A percentile compares a stretch with the other conserved stretches of the same genome.
phyloP scores from a whole-genome alignment of 768 basidiomycete genomes.

The Mycena indigotica region DNA sequence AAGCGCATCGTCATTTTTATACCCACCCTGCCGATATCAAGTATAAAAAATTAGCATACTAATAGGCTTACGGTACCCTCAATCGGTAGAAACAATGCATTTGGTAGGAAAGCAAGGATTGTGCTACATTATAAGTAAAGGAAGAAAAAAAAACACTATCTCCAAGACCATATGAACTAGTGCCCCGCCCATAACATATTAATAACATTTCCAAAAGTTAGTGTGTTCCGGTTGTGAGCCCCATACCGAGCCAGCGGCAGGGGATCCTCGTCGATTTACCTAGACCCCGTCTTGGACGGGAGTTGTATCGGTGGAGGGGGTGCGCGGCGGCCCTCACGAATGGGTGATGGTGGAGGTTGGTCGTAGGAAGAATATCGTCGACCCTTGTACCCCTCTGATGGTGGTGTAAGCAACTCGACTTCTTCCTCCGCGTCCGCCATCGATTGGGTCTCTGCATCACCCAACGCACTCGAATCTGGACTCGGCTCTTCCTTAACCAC shows the following conservation, averaged over 20 bases:
- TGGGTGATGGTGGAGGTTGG: not conserved
- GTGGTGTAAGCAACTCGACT: not conserved
- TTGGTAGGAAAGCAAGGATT: not conserved
- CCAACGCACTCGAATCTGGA: not conserved
- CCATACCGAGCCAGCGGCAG: not conserved
- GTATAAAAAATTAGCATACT: too few species aligned
- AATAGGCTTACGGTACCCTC: too few species aligned
- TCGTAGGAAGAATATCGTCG: not conserved
- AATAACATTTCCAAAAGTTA: not conserved
- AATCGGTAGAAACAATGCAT: too few species aligned
- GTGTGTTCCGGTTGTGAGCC: not conserved
- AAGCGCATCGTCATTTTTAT: too few species aligned
- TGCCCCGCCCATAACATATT: not conserved
- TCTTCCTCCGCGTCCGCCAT: not conserved
- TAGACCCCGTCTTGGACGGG: not conserved
- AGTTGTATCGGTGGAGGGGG: not conserved
- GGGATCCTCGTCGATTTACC: not conserved
- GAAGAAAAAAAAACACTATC: not conserved
- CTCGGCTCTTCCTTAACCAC: not conserved
- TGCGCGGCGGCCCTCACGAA: not conserved
- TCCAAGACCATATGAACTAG: not conserved
- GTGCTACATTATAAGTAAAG: not conserved
- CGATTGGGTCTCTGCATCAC: not conserved
- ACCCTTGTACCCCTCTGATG: not conserved
- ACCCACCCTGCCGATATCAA: too few species aligned